Base-by-base conservation (phyloP, 163 green algal genomes). In the Prototheca cutis region DNA sequence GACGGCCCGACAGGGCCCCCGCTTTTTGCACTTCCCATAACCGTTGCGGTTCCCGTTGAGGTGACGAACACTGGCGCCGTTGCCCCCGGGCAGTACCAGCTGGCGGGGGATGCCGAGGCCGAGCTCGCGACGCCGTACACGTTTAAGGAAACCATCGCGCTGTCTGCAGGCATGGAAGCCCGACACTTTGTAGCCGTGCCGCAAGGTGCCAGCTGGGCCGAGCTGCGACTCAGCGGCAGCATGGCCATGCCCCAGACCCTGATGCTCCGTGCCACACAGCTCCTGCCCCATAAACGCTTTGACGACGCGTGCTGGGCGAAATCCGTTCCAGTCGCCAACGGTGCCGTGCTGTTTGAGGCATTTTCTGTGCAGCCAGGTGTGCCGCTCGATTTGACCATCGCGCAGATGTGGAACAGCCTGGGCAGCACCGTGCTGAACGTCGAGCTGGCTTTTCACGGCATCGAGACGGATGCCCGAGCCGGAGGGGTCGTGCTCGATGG, bases 341-440 rank as follows among this genome's bases (percentile, higher is more conserved):
- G 58, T 40, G 45, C 52, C 51, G 58, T 71, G 53, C 18, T 29
- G 10, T 21, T 17, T 4, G 31, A 62, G 1, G 39, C 34, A 2
- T 76, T 72, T 61, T 19, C 62, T n/a, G 76, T 88, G 36, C 45
- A 62, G 2, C 61, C 55, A 2, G 81, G 75, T 10, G 45, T 55
- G 40, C 92, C 84, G 2, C 67, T 94, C 53, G 88, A 96, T 73
- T 40, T 95, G 4, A 91, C 86, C 0, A 47, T 94, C 30, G 80
- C 76, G 13, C 87, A 93, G 74, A 89, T 89, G 56, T 96, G 88
- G 88, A 86, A 58, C 69, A 80, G 70, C 68, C 60, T 72, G 21
- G 82, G 80, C 2, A 53, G 51, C 3, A 52, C 55, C 49, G 55
- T 47, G 10, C 49, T 87, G 27, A 52, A 75, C 40, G 58, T 82